Evolutionary conservation across 2,329 filamentous ascomycete species (phyloP).

Genomic region (Aspergillus puulaauensis): DNA sequence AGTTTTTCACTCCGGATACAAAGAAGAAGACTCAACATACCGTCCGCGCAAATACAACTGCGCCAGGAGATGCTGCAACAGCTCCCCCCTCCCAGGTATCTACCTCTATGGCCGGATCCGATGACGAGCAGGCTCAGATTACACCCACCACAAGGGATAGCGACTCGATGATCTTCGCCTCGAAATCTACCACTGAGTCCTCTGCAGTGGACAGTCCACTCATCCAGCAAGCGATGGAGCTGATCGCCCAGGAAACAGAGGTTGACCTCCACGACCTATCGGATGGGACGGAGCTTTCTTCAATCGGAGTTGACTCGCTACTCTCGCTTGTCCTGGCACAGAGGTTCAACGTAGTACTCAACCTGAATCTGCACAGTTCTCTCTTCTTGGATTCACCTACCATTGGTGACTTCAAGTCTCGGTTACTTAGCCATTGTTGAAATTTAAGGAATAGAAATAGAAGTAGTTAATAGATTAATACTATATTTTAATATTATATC

Average conservation of each 20-base stretch:
- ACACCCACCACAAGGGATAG: too few species aligned
- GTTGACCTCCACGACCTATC: slow-evolving; percentile 23
- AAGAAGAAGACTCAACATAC: not conserved
- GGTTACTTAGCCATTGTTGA: too few species aligned
- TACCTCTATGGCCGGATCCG: too few species aligned
- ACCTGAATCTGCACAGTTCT: not conserved
- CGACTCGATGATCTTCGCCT: not conserved
- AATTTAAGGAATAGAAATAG: too few species aligned
- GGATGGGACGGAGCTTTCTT: slow-evolving; percentile 15
- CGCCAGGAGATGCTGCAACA: not conserved
- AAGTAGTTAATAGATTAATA: too few species aligned
- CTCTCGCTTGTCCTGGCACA: not conserved
- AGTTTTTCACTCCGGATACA: slow-evolving; percentile 13
- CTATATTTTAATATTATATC: too few species aligned
- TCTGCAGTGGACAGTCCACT: not conserved
- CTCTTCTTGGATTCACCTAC: not conserved
- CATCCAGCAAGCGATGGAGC: slow-evolving; percentile 5
- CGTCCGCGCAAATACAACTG: not conserved
- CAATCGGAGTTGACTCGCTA: not conserved
- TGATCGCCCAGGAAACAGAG: slow-evolving; percentile 29
- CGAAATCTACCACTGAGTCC: not conserved
- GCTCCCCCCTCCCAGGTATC: too few species aligned
- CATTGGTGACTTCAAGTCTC: not conserved
- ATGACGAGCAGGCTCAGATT: too few species aligned
- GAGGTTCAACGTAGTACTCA: not conserved